These are phyloP conservation scores for Panicum miliaceum DNA, from an alignment of 176 grass and related monocot genomes.

Conservation along the genomic window DNA sequence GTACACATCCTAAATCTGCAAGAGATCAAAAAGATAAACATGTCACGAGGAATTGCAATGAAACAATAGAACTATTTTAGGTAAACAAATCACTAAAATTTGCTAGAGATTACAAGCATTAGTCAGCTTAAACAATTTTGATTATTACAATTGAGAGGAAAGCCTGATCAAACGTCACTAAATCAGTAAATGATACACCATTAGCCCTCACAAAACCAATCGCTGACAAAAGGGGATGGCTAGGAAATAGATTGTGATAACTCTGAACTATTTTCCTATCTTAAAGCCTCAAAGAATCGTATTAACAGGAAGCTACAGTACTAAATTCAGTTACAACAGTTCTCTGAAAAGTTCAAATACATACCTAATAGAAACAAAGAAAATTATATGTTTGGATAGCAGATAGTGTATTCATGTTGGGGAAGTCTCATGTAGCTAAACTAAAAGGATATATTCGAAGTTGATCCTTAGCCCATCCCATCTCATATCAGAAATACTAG, in stretches of 20 bases:
- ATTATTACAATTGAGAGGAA: conserved; percentile 25
- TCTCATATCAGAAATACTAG: neutral
- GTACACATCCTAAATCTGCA: conserved; percentile 44
- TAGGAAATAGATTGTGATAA: conserved; percentile 31
- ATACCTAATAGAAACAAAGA: neutral
- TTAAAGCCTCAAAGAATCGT: neutral
- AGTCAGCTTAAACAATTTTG: conserved; percentile 13
- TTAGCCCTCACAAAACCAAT: conserved; percentile 9
- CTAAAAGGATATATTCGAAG: neutral
- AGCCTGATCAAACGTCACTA: neutral
- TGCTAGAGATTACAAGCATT: conserved; percentile 35
- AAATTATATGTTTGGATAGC: conserved; percentile 15
- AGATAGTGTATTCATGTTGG: neutral
- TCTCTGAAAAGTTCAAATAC: neutral
- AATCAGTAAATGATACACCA: neutral
- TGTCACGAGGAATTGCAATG: conserved; percentile 30
- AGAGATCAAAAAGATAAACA: conserved; percentile 30
- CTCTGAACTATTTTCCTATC: conserved; percentile 2
- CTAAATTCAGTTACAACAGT: neutral
- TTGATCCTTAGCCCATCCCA: neutral
- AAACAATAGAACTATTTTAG: neutral
- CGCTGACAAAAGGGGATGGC: neutral
- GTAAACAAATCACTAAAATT: conserved; percentile 10
- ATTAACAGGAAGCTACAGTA: neutral
- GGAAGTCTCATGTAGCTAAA: neutral